Evolutionary conservation across 495 filamentous ascomycete genomes (phyloP), one percentile per base, ranked within the genome.

Genomic region (Penicillium verhagenii): DNA sequence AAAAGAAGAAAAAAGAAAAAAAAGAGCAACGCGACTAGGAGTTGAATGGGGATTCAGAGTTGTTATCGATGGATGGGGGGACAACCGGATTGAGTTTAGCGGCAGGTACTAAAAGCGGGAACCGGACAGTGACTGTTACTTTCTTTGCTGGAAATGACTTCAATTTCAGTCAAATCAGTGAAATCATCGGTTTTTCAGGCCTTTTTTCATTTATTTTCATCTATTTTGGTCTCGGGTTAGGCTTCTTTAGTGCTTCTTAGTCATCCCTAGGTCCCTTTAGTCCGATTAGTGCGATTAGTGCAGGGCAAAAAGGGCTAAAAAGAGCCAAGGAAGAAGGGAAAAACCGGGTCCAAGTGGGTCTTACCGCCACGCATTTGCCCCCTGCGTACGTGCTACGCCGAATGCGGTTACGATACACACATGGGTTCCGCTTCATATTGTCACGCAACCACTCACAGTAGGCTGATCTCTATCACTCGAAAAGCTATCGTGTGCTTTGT

Each of bases 61-160:
- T 40, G 23, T 26, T 45, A 52, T 31, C n/a, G n/a, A n/a, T n/a
- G n/a, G n/a, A n/a, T n/a, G n/a, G n/a, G n/a, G 14, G 33, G 13
- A 9, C 1, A n/a, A 18, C 45, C 52, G 57, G 18, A 52, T 31
- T 5, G 29, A 48, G 52, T 52, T 55, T 59, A 59, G 57, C 40
- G 46, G 57, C 57, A 59, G 52, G 57, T 52, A 59, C 57, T 47
- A 50, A 40, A 9, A 25, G 23, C 42, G 21, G 23, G 23, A 45
- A 25, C 42, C 11, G 23, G 16, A 21, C 20, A 16, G 16, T 42
- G 20, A 42, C 18, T 21, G 33, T 35, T n/a, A 11, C 33, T 13
- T 35, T n/a, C n/a, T n/a, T n/a, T n/a, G n/a, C n/a, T n/a, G n/a
- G n/a, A n/a, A n/a, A n/a, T n/a, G n/a, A n/a, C n/a, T n/a, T n/a